Conservation (phyloP, 2,329 filamentous ascomycete genomes). For the Fusarium neocosmosporiellum region DNA sequence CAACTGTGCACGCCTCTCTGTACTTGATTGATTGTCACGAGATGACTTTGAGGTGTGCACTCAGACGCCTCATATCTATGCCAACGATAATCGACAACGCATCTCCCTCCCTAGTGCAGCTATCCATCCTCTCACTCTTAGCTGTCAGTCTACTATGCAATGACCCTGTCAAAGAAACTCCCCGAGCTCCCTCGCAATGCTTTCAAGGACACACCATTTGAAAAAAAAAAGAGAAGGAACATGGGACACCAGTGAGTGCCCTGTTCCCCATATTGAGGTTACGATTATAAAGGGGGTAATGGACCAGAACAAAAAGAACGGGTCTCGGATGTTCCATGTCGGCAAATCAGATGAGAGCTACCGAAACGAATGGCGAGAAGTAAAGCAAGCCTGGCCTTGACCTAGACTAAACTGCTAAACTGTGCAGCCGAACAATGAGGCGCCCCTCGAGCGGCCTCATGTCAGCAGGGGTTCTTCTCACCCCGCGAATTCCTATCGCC, state of each 20-base stretch:
- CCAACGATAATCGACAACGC: slow-evolving; percentile 16
- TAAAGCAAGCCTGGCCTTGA: slow-evolving; percentile 12
- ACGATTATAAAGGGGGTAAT: slow-evolving; percentile 12
- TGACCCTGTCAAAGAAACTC: slow-evolving; percentile 39
- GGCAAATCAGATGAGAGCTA: slow-evolving; percentile 3
- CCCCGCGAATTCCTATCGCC: slow-evolving; percentile 56
- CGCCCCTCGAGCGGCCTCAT: slow-evolving; percentile 17
- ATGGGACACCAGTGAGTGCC: background rate
- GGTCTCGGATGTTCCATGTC: slow-evolving; percentile 13
- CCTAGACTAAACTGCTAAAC: background rate
- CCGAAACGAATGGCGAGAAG: slow-evolving; percentile 12
- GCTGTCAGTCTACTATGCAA: slow-evolving; percentile 36
- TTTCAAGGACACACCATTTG: slow-evolving; percentile 24
- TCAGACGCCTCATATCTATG: slow-evolving; percentile 20
- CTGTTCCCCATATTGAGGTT: slow-evolving; percentile 16
- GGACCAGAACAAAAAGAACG: slow-evolving; percentile 12
- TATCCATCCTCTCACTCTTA: slow-evolving; percentile 4
- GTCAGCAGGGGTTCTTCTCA: slow-evolving; percentile 42
- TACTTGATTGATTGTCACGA: slow-evolving; percentile 15
- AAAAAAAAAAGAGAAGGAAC: slow-evolving; percentile 11
- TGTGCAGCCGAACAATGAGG: background rate
- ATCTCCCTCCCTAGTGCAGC: slow-evolving; percentile 17
- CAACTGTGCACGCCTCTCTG: background rate
- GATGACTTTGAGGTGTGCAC: background rate
- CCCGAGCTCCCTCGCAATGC: slow-evolving; percentile 45